phyloP scores from a whole-genome alignment of 495 filamentous ascomycete species.

The Platismatia glauca region DNA sequence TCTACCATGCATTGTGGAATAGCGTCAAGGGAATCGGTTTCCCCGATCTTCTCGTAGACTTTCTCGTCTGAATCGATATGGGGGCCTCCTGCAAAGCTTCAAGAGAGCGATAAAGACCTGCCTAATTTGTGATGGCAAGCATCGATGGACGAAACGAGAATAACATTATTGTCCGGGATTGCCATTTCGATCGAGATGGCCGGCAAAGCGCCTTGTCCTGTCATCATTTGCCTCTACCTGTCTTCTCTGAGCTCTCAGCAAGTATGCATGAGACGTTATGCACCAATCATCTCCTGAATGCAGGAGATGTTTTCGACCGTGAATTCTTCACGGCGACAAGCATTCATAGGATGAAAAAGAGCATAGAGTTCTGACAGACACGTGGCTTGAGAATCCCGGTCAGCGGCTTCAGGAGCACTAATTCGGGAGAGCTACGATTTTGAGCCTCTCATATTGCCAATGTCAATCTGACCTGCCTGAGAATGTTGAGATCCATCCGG shows the following conservation, averaged over 20 bases:
- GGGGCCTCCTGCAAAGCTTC: not conserved
- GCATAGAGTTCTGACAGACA: conserved; percentile 4
- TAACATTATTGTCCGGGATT: not conserved
- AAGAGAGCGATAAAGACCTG: not conserved
- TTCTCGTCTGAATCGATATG: not conserved
- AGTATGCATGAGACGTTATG: not conserved
- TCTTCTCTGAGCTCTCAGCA: not conserved
- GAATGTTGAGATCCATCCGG: not conserved
- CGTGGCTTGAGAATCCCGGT: conserved; percentile 10
- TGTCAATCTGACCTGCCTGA: not conserved
- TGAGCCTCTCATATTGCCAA: not conserved
- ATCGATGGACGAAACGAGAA: not conserved
- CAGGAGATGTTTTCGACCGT: not conserved
- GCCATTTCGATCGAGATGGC: not conserved
- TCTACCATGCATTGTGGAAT: not conserved
- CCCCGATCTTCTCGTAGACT: not conserved
- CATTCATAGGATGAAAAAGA: conserved; percentile 7
- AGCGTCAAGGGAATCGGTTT: not conserved
- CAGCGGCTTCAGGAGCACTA: conserved; percentile 11
- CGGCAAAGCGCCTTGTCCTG: not conserved
- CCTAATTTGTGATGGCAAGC: not conserved
- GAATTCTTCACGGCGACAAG: not conserved
- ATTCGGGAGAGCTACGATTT: not conserved
- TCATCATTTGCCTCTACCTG: not conserved
- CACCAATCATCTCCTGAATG: conserved; percentile 1